A percentile compares a stretch with the other conserved stretches of the same genome.
Conservation (phyloP, 2,329 filamentous ascomycete species). For the Diplodia intermedia region DNA sequence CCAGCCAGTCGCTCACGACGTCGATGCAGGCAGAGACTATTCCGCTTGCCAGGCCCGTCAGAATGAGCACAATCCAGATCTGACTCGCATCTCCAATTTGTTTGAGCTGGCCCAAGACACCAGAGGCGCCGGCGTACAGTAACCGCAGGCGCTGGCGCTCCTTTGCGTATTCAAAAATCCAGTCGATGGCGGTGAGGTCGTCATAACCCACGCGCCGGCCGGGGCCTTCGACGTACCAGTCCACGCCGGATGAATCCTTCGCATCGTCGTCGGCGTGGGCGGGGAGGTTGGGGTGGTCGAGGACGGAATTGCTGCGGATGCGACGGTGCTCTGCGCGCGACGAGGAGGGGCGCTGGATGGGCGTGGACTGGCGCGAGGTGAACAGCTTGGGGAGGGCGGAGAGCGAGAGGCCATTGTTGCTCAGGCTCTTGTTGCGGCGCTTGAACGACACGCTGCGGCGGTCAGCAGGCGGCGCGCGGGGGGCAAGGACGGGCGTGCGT, state of each 20-base stretch:
- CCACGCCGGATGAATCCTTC: conserved; percentile 58
- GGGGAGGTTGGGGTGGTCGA: conserved; percentile 52
- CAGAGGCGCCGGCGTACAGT: conserved; percentile 69
- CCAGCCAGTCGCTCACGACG: conserved; percentile 90
- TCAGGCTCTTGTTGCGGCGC: conserved; percentile 64
- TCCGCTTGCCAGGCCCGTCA: conserved; percentile 84
- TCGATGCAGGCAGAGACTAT: conserved; percentile 87
- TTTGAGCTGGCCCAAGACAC: conserved; percentile 74
- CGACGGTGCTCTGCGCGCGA: conserved; percentile 41
- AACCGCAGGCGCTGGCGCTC: conserved; percentile 87
- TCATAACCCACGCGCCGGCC: conserved; percentile 93
- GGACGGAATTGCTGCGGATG: conserved; percentile 47
- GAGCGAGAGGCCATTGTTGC: conserved; percentile 46
- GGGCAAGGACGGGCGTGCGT: neutral
- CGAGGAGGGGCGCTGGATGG: conserved; percentile 40
- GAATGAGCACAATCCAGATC: conserved; percentile 87
- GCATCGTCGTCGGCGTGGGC: conserved; percentile 49
- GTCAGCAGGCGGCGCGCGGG: conserved; percentile 30
- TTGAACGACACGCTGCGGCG: conserved; percentile 69
- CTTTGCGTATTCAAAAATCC: conserved; percentile 99
- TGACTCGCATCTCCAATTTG: conserved; percentile 84
- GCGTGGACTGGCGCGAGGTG: conserved; percentile 38
- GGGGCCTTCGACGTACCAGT: conserved; percentile 91
- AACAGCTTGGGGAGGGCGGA: conserved; percentile 55
- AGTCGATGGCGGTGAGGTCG: conserved; percentile 96